A percentile compares a stretch with the other conserved stretches of the same genome.
Conservation (phyloP, 139 green algal species). For the Bryopsis sp. region DNA sequence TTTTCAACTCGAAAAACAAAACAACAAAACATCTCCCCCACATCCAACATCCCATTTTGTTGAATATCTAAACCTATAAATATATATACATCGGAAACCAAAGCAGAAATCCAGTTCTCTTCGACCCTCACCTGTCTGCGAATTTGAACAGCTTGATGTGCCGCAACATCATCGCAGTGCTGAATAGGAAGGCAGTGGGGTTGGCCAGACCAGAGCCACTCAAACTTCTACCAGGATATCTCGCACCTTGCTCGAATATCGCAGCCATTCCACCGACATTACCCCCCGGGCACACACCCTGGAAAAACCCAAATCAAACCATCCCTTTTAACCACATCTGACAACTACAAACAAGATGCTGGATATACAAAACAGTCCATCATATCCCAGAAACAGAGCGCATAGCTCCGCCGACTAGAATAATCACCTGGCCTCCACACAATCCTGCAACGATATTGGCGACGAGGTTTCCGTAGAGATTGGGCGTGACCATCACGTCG, state of each 20-base stretch:
- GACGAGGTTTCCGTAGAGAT: slow-evolving; percentile 97
- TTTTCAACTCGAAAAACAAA: too few species aligned
- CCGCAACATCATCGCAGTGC: slow-evolving; percentile 86
- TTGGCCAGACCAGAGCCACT: slow-evolving; percentile 93
- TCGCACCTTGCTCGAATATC: slow-evolving; percentile 72
- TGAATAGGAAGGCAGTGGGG: slow-evolving; percentile 88
- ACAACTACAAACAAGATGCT: slow-evolving; percentile 45
- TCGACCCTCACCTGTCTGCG: slow-evolving; percentile 34
- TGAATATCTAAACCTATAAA: too few species aligned
- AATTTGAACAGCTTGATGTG: slow-evolving; percentile 60
- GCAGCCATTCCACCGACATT: slow-evolving; percentile 95
- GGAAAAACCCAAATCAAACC: too few species aligned
- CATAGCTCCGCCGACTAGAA: slow-evolving; percentile 77
- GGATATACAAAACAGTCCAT: neutral
- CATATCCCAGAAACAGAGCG: neutral
- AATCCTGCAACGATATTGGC: slow-evolving; percentile 88
- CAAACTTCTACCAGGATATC: neutral
- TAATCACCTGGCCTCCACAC: slow-evolving; percentile 92
- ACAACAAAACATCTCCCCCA: too few species aligned
- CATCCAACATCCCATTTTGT: too few species aligned
- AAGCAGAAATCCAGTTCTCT: too few species aligned
- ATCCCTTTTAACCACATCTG: slow-evolving; percentile 84
- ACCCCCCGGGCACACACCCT: slow-evolving; percentile 73
- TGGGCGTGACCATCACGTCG: slow-evolving; percentile 94
- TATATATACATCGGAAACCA: too few species aligned